Conservation (phyloP, 2,329 filamentous ascomycete species). For the Xylaria sp. region DNA sequence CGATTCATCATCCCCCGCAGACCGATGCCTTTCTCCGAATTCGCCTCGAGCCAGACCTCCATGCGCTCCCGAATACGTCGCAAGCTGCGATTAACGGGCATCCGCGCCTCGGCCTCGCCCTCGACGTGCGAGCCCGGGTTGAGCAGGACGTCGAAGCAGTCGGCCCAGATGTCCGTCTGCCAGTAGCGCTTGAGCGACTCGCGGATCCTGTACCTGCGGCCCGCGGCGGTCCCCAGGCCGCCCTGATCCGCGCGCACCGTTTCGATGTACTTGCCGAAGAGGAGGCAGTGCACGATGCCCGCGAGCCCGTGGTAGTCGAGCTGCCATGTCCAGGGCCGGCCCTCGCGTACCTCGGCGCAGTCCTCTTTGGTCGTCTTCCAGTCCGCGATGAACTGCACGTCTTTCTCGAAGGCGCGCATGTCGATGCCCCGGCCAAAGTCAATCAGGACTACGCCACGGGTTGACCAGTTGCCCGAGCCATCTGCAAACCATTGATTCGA, state of each 20-base stretch:
- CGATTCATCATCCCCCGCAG: conserved; percentile 77
- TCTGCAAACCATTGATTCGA: conserved; percentile 75
- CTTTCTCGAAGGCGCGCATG: conserved; percentile 82
- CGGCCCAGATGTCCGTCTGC: conserved; percentile 91
- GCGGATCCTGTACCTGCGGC: conserved; percentile 80
- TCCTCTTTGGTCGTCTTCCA: conserved; percentile 91
- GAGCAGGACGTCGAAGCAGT: conserved; percentile 84
- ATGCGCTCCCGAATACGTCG: conserved; percentile 76
- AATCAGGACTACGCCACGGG: conserved; percentile 85
- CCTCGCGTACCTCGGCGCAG: conserved; percentile 94
- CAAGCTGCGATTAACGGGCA: conserved; percentile 82
- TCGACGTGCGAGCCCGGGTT: conserved; percentile 78
- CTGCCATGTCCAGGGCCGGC: conserved; percentile 95
- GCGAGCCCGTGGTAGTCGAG: conserved; percentile 96
- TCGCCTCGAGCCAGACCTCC: conserved; percentile 83
- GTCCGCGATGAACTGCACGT: conserved; percentile 91
- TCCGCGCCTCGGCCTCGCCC: conserved; percentile 69
- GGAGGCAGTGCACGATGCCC: conserved; percentile 84
- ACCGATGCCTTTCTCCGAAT: conserved; percentile 82
- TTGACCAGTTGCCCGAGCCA: conserved; percentile 81
- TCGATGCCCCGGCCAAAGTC: conserved; percentile 96
- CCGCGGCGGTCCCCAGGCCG: conserved; percentile 65
- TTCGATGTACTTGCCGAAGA: conserved; percentile 96
- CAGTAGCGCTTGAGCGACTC: conserved; percentile 94
- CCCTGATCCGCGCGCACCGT: conserved; percentile 69